Evolutionary conservation across 331 rosid genomes (phyloP), one percentile per base, ranked within the genome.

Genomic region (Quercus phellos): DNA sequence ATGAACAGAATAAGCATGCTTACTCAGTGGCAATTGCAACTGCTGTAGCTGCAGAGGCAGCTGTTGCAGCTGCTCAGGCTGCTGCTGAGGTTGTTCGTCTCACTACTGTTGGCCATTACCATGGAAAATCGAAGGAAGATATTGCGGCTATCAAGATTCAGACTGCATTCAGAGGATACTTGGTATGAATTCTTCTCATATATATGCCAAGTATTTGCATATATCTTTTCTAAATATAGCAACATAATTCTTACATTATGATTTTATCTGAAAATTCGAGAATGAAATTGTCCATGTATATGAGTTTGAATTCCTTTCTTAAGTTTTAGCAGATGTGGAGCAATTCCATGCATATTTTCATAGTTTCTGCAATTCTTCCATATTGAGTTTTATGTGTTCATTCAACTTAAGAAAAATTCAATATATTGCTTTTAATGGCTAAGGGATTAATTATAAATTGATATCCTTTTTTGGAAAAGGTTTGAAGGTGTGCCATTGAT

Each of bases 1-100:
- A 81, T 73, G 91, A 87, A 76, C 90, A 87, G 72, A 88, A 38
- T 85, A 89, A 90, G 51, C 96, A 83, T 55, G 88, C 90, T 30
- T 89, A 90, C 72, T 89, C 97, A 16, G 90, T 92, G 83, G 94
- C 91, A 46, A 78, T 92, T 56, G 98, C 97, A 79, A 86, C 97
- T 2, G 93, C 95, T 0, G 92, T 83, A 13, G 97, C 96, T 5
- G 94, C 98, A 0, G 96, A 92, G 72, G 99, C 96, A 0, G 98
- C 99, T 6, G 98, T 81, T 29, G 94, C 97, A 34, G 93, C 95
- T 6, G 94, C 90, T 67, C 88, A 86, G 74, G 91, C 94, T 53
- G 97, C 97, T 0, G 97, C 89, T 3, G 97, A 85, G 88, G 92
- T 81, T 54, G 81, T 85, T 70, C 91, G 93, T 58, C 87, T 78